Evolutionary conservation across 257 asterid genomes (phyloP), one percentile per base, ranked within the genome.

Genomic region (Primulina eburnea): DNA sequence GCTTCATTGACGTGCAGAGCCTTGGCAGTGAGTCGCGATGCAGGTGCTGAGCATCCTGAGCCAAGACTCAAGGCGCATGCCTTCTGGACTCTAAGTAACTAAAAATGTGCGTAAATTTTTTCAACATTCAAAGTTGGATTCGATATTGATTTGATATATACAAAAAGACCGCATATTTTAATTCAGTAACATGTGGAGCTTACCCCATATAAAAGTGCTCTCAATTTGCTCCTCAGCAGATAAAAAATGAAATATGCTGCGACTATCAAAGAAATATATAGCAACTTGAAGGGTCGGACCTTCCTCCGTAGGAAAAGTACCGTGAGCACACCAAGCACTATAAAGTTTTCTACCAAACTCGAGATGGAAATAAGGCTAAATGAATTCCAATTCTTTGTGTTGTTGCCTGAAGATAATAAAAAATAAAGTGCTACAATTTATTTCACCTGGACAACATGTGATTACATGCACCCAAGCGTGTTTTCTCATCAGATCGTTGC

Each of bases 151-250:
- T 21, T 63, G 35, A n/a, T 38, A 43, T 47, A 32, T 10, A 17
- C 7, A 62, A 59, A 35, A 18, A 26, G 30, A 40, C 3, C 10
- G 20, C 34, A 17, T 64, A 61, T 33, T 52, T 65, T 67, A 38
- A 58, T 9, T 16, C n/a, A 73, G 62, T 32, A 66, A 18, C 30
- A 50, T 33, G 33, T 68, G 50, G 52, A 65, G 69, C 90, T 71
- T 85, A 93, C 99, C 99, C 97, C 99, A 20, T 93, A 93, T 58
- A 91, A 91, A 76, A 87, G 85, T 60, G 95, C 88, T 60, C 84
- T 77, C 35, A 93, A 80, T 73, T 80, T 89, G 86, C 77, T 86
- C 96, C 88, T 91, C 68, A 93, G 86, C 71, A 97, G 87, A 61
- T 85, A 92, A 73, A 90, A 75, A 26, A 93, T 77, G 71, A 93